Base-by-base conservation (phyloP, 192 early-diverging fungal genomes). In the Borealophlyctis nickersoniae region DNA sequence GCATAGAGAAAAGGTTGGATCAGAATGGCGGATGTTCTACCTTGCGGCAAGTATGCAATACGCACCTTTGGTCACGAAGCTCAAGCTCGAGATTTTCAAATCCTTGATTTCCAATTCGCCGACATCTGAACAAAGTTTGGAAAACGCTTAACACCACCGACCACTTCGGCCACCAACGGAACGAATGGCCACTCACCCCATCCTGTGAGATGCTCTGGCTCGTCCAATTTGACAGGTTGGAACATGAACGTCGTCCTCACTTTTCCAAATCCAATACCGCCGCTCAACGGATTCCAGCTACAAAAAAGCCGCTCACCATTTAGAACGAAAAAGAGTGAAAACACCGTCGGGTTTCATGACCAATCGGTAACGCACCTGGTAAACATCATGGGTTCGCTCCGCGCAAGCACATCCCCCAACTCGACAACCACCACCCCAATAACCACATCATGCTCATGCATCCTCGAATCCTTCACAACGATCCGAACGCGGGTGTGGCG, bases 201-300 rank as follows among this genome's bases (percentile, higher is more conserved):
- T 0, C 68, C 68, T 49, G 24, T 62, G 56, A 70, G 51, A 50
- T 70, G 32, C 45, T 36, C 50, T 31, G 56, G 57, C 58, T 70
- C 68, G 27, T 70, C 36, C 68, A 64, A 26, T 9, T 57, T 45
- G 11, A 70, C 68, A n/a, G 30, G 24, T 29, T 60, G n/a, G 55
- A 70, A 70, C 49, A 45, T 55, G 14, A 64, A 16, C 24, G 52
- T 63, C 7, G 52, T 34, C 26, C 68, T 65, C 28, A 70, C 11
- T 35, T 39, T 36, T 0, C 68, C 68, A 49, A 64, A 62, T 50
- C 61, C 68, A 70, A 70, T 70, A 3, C 68, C 68, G 32, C 62
- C 62, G 32, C 56, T 23, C 61, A 70, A 50, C 16, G 50, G 24
- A 39, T 70, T 34, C 62, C 68, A 70, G 16, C 24, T 16, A 31